These are phyloP conservation scores for Suillus weaverae DNA, from an alignment of 768 basidiomycete species.

Conservation along the genomic window DNA sequence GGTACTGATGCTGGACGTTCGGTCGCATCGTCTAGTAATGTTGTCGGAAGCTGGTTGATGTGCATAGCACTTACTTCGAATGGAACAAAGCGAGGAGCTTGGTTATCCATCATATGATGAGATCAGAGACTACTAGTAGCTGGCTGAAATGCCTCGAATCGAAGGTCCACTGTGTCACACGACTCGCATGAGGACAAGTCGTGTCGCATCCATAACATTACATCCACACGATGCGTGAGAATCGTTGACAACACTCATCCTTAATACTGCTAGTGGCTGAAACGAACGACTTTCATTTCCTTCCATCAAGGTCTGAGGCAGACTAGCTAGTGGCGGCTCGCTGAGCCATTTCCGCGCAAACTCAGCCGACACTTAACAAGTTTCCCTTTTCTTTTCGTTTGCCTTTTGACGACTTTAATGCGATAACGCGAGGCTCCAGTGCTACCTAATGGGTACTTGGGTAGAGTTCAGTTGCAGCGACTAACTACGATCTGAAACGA, in stretches of 20 bases:
- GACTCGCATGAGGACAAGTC: neutral
- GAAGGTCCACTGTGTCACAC: neutral
- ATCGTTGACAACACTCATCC: neutral
- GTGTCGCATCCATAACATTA: neutral
- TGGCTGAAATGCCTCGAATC: neutral
- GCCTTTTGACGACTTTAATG: neutral
- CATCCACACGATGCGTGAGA: neutral
- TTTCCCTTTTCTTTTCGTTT: neutral
- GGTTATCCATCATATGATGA: neutral
- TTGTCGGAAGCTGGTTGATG: neutral
- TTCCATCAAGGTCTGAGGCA: neutral
- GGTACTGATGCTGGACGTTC: conserved; percentile 15
- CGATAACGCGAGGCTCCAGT: neutral
- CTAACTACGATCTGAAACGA: neutral
- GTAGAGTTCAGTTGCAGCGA: neutral
- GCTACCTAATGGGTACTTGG: neutral
- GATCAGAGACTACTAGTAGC: neutral
- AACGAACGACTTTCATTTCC: neutral
- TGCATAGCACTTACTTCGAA: neutral
- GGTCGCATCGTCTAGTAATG: neutral
- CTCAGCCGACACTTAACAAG: neutral
- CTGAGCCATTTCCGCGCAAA: neutral
- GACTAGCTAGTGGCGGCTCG: neutral
- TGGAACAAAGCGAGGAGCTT: neutral
- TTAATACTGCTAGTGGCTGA: neutral